Evolutionary conservation across 2,329 filamentous ascomycete genomes (phyloP).

Genomic region (Dissoconium aciculare): DNA sequence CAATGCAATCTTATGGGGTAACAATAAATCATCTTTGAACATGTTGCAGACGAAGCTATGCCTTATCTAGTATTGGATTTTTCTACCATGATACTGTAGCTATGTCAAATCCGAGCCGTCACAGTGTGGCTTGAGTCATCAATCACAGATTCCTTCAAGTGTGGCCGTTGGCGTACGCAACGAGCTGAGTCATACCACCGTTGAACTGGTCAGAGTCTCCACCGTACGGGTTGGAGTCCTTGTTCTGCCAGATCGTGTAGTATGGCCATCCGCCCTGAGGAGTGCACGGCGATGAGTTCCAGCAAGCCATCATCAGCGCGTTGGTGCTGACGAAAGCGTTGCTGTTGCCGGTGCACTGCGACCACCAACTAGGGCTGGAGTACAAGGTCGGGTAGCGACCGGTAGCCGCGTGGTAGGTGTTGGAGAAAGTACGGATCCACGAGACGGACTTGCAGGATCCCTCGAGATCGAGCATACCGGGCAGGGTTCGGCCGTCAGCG

Average conservation of each 20-base stretch:
- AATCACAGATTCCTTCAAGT: conserved; percentile 42
- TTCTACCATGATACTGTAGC: no score
- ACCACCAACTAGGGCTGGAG: conserved; percentile 41
- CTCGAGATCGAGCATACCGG: conserved; percentile 44
- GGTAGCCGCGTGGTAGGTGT: conserved; percentile 35
- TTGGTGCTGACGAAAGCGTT: conserved; percentile 29
- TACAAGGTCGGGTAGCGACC: conserved; percentile 40
- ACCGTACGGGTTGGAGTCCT: conserved; percentile 35
- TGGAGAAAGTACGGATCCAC: conserved; percentile 41
- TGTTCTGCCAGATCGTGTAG: conserved; percentile 43
- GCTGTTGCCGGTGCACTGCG: conserved; percentile 37
- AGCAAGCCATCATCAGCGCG: conserved; percentile 7
- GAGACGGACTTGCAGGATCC: conserved; percentile 32
- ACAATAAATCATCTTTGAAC: no score
- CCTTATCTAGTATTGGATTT: no score
- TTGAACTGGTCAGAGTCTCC: conserved; percentile 41
- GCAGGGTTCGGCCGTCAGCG: conserved; percentile 39
- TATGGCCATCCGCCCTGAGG: conserved; percentile 34
- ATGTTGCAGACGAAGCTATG: no score
- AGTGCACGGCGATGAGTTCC: conserved; percentile 17
- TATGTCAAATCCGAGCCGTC: no score
- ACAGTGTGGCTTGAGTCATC: no score
- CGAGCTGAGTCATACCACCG: conserved; percentile 26
- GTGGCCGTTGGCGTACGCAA: conserved; percentile 32
- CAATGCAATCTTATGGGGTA: no score